phyloP scores from a whole-genome alignment of 2,329 filamentous ascomycete genomes.

The Cordyceps tenuipes region DNA sequence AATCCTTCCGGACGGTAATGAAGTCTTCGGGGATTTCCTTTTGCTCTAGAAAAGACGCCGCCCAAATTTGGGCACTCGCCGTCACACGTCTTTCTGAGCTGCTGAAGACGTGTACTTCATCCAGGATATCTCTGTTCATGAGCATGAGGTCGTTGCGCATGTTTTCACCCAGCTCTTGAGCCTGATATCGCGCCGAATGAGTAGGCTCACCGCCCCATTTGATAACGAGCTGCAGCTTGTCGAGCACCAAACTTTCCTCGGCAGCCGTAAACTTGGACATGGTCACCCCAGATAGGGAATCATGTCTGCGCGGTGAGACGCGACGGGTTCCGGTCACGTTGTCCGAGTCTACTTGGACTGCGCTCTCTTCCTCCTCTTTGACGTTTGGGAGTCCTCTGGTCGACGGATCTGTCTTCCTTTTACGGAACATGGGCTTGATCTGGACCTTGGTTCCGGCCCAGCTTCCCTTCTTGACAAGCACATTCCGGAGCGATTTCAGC shows the following conservation, averaged over 20 bases:
- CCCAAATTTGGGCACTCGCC: slow-evolving; percentile 94
- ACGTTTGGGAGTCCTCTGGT: slow-evolving; percentile 26
- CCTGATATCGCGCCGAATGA: slow-evolving; percentile 91
- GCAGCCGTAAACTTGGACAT: slow-evolving; percentile 90
- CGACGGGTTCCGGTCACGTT: background rate
- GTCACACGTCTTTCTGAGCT: slow-evolving; percentile 92
- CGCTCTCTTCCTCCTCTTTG: slow-evolving; percentile 22
- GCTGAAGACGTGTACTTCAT: slow-evolving; percentile 90
- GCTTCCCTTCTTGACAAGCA: slow-evolving; percentile 81
- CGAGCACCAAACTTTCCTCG: slow-evolving; percentile 85
- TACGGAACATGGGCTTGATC: slow-evolving; percentile 98
- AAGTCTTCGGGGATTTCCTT: slow-evolving; percentile 80
- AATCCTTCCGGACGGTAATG: slow-evolving; percentile 85
- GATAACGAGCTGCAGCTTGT: slow-evolving; percentile 95
- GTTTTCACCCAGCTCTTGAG: slow-evolving; percentile 88
- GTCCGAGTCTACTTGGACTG: slow-evolving; percentile 18
- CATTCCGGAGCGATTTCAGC: slow-evolving; percentile 75
- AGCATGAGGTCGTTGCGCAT: slow-evolving; percentile 92
- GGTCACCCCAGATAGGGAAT: slow-evolving; percentile 82
- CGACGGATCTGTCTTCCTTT: slow-evolving; percentile 62
- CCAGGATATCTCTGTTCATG: slow-evolving; percentile 84
- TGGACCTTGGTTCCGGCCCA: slow-evolving; percentile 98
- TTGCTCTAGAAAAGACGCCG: slow-evolving; percentile 76
- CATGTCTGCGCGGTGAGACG: slow-evolving; percentile 53
- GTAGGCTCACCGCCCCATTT: slow-evolving; percentile 99